Percentiles rank a stretch among this genome's conserved stretches.
phyloP scores from a whole-genome alignment of 805 yeast species.

The Starmera quercuum region DNA sequence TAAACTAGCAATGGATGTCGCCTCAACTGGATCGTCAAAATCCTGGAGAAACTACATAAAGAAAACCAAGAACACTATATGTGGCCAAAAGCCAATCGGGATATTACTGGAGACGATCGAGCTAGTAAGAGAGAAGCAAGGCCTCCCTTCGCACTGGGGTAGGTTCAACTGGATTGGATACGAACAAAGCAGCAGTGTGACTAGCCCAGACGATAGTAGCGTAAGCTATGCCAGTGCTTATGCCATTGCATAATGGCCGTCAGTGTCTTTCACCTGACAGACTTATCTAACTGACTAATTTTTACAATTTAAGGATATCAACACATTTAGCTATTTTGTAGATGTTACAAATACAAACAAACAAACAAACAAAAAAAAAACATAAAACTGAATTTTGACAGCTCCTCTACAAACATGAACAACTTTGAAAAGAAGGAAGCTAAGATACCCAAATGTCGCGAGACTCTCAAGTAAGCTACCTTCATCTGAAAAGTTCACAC shows the following conservation, averaged over 20 bases:
- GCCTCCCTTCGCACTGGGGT: conserved; percentile 13
- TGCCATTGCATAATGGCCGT: conserved; percentile 6
- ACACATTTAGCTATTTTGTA: too few relatives aligned
- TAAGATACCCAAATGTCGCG: background rate
- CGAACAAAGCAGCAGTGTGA: conserved; percentile 61
- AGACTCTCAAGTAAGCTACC: conserved; percentile 2
- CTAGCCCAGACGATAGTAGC: conserved; percentile 50
- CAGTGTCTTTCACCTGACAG: background rate
- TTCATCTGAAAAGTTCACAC: conserved; percentile 19
- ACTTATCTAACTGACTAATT: too few relatives aligned
- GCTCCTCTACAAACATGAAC: too few relatives aligned
- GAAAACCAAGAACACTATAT: conserved; percentile 78
- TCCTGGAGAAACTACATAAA: conserved; percentile 63
- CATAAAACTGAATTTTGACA: too few relatives aligned
- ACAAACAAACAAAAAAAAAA: background rate
- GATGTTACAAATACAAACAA: background rate
- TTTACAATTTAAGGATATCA: too few relatives aligned
- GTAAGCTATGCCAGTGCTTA: conserved; percentile 91
- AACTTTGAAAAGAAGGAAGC: too few relatives aligned
- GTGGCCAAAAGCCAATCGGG: conserved; percentile 83
- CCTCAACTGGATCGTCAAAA: conserved; percentile 45
- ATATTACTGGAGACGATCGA: conserved; percentile 53
- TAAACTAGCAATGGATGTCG: conserved; percentile 57
- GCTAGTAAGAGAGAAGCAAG: conserved; percentile 12
- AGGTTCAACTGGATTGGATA: conserved; percentile 70